Percentiles rank a stretch among this genome's conserved stretches.
These are phyloP conservation scores for Fusarium pseudonygamai DNA, from an alignment of 2,329 filamentous ascomycete genomes.

Conservation along the genomic window DNA sequence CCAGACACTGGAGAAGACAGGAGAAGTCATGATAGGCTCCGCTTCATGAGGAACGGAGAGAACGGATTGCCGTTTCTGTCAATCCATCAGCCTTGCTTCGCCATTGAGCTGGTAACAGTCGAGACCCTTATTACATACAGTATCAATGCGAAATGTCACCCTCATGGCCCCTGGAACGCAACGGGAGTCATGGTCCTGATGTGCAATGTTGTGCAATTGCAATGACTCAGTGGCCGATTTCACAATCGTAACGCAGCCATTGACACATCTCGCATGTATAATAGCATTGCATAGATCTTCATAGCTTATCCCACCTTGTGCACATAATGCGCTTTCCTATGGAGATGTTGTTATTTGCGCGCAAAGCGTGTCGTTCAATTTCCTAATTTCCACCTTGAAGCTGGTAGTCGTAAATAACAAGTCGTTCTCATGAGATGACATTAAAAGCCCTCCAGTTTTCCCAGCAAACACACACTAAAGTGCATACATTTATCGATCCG, in stretches of 20 bases:
- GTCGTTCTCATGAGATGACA: slow-evolving; percentile 1
- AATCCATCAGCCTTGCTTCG: slow-evolving; percentile 18
- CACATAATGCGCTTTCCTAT: background rate
- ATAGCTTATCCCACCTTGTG: slow-evolving; percentile 9
- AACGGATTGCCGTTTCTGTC: slow-evolving; percentile 24
- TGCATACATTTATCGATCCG: slow-evolving; percentile 24
- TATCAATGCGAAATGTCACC: slow-evolving; percentile 8
- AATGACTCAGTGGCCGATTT: slow-evolving; percentile 17
- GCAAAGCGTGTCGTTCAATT: slow-evolving; percentile 28
- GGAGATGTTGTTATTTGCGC: slow-evolving; percentile 24
- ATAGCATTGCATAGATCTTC: slow-evolving; percentile 21
- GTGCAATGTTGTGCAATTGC: slow-evolving; percentile 5
- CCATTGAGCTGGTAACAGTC: background rate
- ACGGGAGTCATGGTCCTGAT: background rate
- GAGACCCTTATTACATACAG: slow-evolving; percentile 2
- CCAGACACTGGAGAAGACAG: slow-evolving; percentile 34
- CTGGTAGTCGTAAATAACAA: slow-evolving; percentile 7
- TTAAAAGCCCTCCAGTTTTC: slow-evolving; percentile 8
- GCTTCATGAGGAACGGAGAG: slow-evolving; percentile 2
- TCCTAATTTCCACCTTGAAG: slow-evolving; percentile 16
- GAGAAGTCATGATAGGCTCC: slow-evolving; percentile 9
- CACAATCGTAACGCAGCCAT: slow-evolving; percentile 2
- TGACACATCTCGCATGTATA: slow-evolving; percentile 1
- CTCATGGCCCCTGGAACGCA: slow-evolving; percentile 6
- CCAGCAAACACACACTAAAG: background rate